Evolutionary conservation across 2,329 filamentous ascomycete species (phyloP).

Genomic region (Elsinoe fawcettii): DNA sequence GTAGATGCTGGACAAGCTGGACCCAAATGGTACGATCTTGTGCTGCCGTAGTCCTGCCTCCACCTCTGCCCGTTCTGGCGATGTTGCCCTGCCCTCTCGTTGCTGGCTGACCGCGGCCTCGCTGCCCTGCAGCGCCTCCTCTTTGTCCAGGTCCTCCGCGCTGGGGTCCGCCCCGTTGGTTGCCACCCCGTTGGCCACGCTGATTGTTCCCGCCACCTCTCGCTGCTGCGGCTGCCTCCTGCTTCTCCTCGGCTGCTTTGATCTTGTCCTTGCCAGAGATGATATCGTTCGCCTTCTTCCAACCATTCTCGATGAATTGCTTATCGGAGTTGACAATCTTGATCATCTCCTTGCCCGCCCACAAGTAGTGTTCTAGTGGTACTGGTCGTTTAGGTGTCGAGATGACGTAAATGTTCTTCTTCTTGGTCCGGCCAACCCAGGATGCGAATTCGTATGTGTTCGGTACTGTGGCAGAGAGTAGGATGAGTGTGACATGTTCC

Average conservation of each 20-base stretch:
- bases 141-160: slow-evolving; percentile 36
- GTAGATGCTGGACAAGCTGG: slow-evolving; percentile 83
- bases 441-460: slow-evolving; percentile 98
- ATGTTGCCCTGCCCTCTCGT: slow-evolving; percentile 70
- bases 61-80: slow-evolving; percentile 75
- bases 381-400: slow-evolving; percentile 93
- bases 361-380: slow-evolving; percentile 90
- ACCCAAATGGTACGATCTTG: slow-evolving; percentile 98
- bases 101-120: slow-evolving; percentile 48
- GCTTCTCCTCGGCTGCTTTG: slow-evolving; percentile 46
- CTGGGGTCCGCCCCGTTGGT: slow-evolving; percentile 39
- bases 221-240: slow-evolving; percentile 38
- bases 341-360: slow-evolving; percentile 85
- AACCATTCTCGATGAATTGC: slow-evolving; percentile 82
- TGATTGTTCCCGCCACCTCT: slow-evolving; percentile 45
- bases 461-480: slow-evolving; percentile 91
- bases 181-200: slow-evolving; percentile 43
- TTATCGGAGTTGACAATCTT: slow-evolving; percentile 95
- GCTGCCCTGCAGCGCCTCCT: slow-evolving; percentile 41
- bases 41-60: slow-evolving; percentile 77
- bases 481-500: slow-evolving; percentile 89
- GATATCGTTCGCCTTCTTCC: slow-evolving; percentile 84
- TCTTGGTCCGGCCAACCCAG: slow-evolving; percentile 96
- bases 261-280: slow-evolving; percentile 75
- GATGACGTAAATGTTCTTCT: slow-evolving; percentile 98